Evolutionary conservation across 2,329 filamentous ascomycete species (phyloP), one percentile per base, ranked within the genome.

Genomic region (Nigrospora osmanthi): DNA sequence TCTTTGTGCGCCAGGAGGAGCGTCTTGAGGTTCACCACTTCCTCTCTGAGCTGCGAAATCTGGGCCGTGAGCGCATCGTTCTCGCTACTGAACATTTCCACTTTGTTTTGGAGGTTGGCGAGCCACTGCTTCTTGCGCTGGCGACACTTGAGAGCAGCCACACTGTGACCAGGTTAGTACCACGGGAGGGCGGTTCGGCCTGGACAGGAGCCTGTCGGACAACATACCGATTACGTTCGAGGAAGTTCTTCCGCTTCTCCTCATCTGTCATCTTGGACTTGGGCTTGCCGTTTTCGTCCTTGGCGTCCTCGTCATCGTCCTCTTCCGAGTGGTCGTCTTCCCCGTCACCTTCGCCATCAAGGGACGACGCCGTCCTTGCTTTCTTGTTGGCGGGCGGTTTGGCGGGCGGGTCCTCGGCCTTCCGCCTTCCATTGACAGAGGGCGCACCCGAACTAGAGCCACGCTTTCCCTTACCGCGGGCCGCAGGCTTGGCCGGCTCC

Each of bases 41-140:
- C 93, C 60, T 97, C 91, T 28, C 89, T 79, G 6, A 97, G 71
- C 54, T 87, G 81, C 2, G 85, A 85, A 47, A 97, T 89, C 51
- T 93, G 91, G 3, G 83, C 76, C 15, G 84, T 87, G 32, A 98
- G 75, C 2, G 81, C 81, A 59, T 98, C 93, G 52, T 97, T 97
- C 66, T 98, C 93, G 1, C 77, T 84, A 51, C 85, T 90, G 60
- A 89, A 97, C 53, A 95, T 76, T 64, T 98, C 93, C 14, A 97
- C 91, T 66, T 97, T 97, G 45, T 81, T 80, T 64, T 98, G 93
- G 1, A 98, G 76, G 55, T 95, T 97, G 31, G 87, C 87, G 47
- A 97, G 78, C 93, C 93, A 98, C 63, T 97, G 93, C 76, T 98
- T 98, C 76, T 98, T 98, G 16, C 93, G 81, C 65, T 98, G 93